phyloP scores from a whole-genome alignment of 139 green algal genomes.

The Micractinium sp. region DNA sequence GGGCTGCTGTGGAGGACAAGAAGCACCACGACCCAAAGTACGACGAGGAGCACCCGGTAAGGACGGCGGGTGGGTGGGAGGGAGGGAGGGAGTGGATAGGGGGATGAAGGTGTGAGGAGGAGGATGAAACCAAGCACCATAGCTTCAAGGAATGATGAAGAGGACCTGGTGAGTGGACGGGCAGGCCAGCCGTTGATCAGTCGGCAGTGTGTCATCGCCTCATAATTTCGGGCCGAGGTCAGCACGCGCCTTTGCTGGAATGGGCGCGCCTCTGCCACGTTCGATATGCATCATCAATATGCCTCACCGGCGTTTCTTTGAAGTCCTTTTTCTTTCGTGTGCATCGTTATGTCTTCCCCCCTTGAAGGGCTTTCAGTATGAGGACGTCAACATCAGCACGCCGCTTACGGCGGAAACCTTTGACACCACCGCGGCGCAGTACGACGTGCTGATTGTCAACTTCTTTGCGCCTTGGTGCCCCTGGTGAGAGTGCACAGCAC shows the following conservation, averaged over 20 bases:
- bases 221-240: too few relatives aligned
- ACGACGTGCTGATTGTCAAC: slow-evolving; percentile 89
- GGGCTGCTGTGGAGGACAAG: slow-evolving; percentile 59
- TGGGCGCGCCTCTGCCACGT: too few relatives aligned
- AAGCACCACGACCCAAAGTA: slow-evolving; percentile 70
- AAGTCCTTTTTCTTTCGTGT: too few relatives aligned
- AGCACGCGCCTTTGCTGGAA: too few relatives aligned
- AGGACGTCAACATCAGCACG: slow-evolving; percentile 63
- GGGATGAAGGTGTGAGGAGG: neutral
- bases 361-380: slow-evolving; percentile 46
- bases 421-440: slow-evolving; percentile 50
- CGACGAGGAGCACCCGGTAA: slow-evolving; percentile 62
- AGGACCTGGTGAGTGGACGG: too few relatives aligned
- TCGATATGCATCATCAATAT: too few relatives aligned
- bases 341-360: neutral
- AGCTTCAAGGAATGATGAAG: too few relatives aligned
- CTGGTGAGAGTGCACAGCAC: slow-evolving; percentile 60
- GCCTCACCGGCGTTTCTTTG: too few relatives aligned
- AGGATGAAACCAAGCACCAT: neutral
- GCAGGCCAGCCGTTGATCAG: neutral
- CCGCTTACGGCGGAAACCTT: slow-evolving; percentile 60
- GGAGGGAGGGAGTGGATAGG: neutral
- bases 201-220: too few relatives aligned
- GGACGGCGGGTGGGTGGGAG: neutral
- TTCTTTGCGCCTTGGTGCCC: slow-evolving; percentile 98